These are phyloP conservation scores for Tulasnella sp. DNA, from an alignment of 768 basidiomycete genomes.

Conservation along the genomic window DNA sequence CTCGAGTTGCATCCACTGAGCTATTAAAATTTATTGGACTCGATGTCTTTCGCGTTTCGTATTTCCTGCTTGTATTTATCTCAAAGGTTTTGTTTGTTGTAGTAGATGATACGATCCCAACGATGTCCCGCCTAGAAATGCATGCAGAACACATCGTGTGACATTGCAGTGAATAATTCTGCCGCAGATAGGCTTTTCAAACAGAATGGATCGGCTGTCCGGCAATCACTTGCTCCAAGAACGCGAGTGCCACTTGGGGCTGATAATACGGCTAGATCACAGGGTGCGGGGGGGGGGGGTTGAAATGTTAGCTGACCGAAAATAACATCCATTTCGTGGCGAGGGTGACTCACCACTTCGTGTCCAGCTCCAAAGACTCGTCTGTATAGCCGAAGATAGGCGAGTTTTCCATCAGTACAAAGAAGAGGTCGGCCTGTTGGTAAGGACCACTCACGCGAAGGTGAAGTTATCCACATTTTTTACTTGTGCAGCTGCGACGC, in stretches of 20 bases:
- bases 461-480: conserved; percentile 56
- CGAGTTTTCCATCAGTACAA: conserved; percentile 4
- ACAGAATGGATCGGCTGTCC: conserved; percentile 46
- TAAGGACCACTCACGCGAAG: conserved; percentile 45
- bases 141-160: no score
- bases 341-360: conserved; percentile 41
- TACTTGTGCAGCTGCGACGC: conserved; percentile 42
- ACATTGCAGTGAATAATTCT: no score
- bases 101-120: no score
- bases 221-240: conserved; percentile 45
- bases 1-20: no score
- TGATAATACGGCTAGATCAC: conserved; percentile 45
- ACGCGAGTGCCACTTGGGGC: conserved; percentile 44
- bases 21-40: no score
- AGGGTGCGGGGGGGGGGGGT: no score
- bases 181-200: neutral
- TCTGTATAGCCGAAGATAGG: conserved; percentile 25
- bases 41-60: no score
- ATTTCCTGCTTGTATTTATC: no score
- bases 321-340: neutral
- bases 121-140: no score
- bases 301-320: neutral
- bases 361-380: conserved; percentile 49
- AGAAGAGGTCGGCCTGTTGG: neutral
- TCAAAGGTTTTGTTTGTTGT: no score